Percentiles rank a stretch among this genome's conserved stretches.
These are phyloP conservation scores for Plasmodium coatneyi DNA, from an alignment of 169 alveolate species.

Conservation along the genomic window DNA sequence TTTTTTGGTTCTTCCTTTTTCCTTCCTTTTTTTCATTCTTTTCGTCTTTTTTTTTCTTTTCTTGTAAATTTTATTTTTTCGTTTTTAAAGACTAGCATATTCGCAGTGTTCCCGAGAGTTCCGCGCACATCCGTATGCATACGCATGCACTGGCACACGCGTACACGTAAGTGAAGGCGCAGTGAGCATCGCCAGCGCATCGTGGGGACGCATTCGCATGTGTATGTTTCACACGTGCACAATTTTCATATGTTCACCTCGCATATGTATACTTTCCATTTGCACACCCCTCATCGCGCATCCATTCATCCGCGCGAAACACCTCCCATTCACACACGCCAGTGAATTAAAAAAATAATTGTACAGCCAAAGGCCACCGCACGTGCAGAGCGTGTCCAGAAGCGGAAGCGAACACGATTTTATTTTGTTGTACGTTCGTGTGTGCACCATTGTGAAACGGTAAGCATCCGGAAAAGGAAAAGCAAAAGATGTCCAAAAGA, in stretches of 20 bases:
- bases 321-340: conserved; percentile 23
- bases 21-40: background rate
- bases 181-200: background rate
- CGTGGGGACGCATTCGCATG: background rate
- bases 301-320: background rate
- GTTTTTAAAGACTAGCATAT: conserved; percentile 6
- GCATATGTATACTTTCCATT: background rate
- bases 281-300: background rate
- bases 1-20: background rate
- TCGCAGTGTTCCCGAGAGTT: background rate
- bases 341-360: conserved; percentile 3
- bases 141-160: background rate
- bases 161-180: background rate
- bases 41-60: background rate
- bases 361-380: conserved; percentile 11
- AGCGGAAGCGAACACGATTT: background rate
- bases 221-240: background rate
- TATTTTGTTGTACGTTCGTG: background rate
- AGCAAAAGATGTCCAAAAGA: background rate
- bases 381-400: conserved; percentile 16
- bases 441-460: conserved; percentile 4
- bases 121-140: conserved; percentile 8
- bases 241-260: background rate
- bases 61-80: background rate
- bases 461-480: background rate